phyloP scores from a whole-genome alignment of 805 yeast species.

The Sugiyamaella smithiae region DNA sequence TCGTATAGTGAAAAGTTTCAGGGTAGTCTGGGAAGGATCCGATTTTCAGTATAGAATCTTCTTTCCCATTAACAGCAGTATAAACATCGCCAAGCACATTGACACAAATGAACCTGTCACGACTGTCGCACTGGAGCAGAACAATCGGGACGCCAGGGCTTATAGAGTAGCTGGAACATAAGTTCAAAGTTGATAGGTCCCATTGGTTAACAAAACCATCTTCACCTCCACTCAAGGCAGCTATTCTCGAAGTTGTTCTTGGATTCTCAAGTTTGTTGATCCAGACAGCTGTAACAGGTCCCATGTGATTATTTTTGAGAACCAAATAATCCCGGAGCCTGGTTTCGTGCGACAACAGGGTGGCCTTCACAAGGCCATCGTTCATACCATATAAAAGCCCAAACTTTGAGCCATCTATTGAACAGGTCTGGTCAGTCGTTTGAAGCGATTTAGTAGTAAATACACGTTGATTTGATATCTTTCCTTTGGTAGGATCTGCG shows the following conservation, averaged over 20 bases:
- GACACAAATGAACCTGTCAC: constrained; percentile 15
- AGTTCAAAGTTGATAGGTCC: constrained; percentile 20
- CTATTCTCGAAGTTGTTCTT: constrained; percentile 13
- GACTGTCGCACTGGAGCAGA: constrained; percentile 17
- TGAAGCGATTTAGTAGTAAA: constrained; percentile 23
- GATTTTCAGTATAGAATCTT: constrained; percentile 3
- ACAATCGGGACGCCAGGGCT: constrained; percentile 13
- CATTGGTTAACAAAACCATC: constrained; percentile 23
- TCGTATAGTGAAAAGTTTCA: constrained; percentile 1
- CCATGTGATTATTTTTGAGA: constrained; percentile 24
- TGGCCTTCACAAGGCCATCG: constrained; percentile 26
- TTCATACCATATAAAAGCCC: constrained; percentile 31
- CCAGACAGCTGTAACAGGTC: constrained; percentile 29
- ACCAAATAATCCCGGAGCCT: constrained; percentile 26
- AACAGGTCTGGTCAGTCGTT: constrained; percentile 16
- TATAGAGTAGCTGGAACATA: constrained; percentile 5
- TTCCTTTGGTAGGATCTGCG: constrained; percentile 33
- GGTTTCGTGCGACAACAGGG: constrained; percentile 27
- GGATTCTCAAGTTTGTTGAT: constrained; percentile 24
- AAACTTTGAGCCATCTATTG: constrained; percentile 30
- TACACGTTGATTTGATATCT: constrained; percentile 26
- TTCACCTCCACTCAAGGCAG: constrained; percentile 22
- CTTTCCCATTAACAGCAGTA: not conserved
- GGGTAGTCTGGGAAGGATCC: not conserved
- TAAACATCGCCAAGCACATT: constrained; percentile 14